phyloP scores from a whole-genome alignment of 2,329 filamentous ascomycete genomes.

The Pezicula neosporulosa region DNA sequence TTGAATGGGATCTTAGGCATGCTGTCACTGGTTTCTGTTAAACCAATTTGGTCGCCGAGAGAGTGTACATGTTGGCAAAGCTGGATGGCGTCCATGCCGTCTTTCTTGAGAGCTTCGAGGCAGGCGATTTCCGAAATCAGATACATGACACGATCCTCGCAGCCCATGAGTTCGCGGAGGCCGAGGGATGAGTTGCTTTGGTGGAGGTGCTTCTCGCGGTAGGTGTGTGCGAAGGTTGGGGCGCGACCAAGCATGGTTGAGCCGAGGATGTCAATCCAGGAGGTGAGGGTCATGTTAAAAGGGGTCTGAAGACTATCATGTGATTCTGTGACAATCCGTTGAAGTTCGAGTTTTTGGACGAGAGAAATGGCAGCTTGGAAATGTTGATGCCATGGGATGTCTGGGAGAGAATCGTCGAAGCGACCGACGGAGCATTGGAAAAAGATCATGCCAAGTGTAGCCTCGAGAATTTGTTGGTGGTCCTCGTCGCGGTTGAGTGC shows the following conservation, averaged over 20 bases:
- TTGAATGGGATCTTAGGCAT: constrained; percentile 60
- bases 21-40: constrained; percentile 65
- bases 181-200: constrained; percentile 59
- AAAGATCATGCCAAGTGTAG: constrained; percentile 91
- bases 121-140: constrained; percentile 96
- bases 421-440: constrained; percentile 91
- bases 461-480: constrained; percentile 86
- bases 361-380: constrained; percentile 88
- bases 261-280: constrained; percentile 97
- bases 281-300: constrained; percentile 91
- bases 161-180: constrained; percentile 91
- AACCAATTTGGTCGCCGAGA: constrained; percentile 81
- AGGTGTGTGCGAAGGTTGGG: constrained; percentile 89
- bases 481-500: constrained; percentile 76
- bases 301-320: constrained; percentile 47
- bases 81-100: constrained; percentile 79
- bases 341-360: constrained; percentile 80
- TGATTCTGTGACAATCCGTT: constrained; percentile 60
- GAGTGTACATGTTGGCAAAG: constrained; percentile 86
- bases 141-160: constrained; percentile 96
- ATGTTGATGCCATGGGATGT: constrained; percentile 96
- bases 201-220: constrained; percentile 88
- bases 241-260: constrained; percentile 86
- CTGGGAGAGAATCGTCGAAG: constrained; percentile 77
- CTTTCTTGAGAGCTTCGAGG: constrained; percentile 81